Percentiles rank a stretch among this genome's conserved stretches.
Evolutionary conservation across 1,139 yeast genomes (phyloP).

Genomic region (Pichia norvegensis): DNA sequence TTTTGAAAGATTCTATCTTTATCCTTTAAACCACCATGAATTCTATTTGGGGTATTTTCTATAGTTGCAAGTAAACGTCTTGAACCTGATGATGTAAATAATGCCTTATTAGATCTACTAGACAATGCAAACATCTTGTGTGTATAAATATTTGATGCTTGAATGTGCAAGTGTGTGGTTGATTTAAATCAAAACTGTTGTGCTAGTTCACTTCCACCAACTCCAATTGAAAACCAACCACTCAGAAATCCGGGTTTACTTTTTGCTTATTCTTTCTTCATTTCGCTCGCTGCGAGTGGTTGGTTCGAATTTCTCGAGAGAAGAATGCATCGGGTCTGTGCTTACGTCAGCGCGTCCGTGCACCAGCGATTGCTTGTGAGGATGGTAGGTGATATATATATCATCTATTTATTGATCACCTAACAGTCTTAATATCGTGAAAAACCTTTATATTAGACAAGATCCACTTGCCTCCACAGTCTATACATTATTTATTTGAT

Average conservation of each 20-base stretch:
- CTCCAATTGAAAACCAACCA: not conserved
- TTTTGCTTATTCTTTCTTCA: not conserved
- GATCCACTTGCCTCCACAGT: not conserved
- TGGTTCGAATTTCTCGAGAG: not conserved
- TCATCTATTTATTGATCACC: no score
- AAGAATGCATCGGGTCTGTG: not conserved
- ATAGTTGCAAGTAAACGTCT: conserved; percentile 23
- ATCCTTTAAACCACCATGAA: conserved; percentile 71
- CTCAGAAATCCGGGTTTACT: not conserved
- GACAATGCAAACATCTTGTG: conserved; percentile 8
- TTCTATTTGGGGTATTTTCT: conserved; percentile 41
- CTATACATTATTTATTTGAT: not conserved
- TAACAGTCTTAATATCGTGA: no score
- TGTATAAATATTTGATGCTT: not conserved
- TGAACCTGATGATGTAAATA: not conserved
- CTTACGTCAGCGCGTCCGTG: conserved; percentile 4
- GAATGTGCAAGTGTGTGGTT: no score
- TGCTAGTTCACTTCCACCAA: not conserved
- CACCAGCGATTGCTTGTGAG: not conserved
- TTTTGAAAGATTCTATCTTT: conserved; percentile 83
- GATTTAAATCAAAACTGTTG: not conserved
- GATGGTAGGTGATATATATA: no score
- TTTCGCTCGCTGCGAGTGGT: conserved; percentile 9
- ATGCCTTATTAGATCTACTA: conserved; percentile 1
- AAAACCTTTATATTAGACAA: not conserved